These are phyloP conservation scores for Wallacemonas sp. DNA, from an alignment of 208 protist genomes.

Conservation along the genomic window DNA sequence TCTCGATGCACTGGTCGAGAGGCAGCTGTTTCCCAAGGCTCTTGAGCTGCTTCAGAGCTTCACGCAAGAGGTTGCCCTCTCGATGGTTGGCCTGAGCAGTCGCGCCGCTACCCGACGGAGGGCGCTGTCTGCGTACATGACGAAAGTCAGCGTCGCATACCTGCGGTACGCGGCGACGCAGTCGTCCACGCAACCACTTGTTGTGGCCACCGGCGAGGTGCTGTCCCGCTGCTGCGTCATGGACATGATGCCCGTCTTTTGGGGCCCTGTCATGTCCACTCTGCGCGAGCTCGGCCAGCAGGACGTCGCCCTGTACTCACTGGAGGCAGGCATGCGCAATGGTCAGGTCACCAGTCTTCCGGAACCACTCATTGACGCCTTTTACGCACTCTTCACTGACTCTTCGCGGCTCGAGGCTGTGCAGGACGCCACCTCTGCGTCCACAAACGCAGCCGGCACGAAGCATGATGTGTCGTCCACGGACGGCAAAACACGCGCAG, in stretches of 20 bases:
- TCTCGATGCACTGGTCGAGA: slow-evolving; percentile 45
- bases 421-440: slow-evolving; percentile 7
- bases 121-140: slow-evolving; percentile 46
- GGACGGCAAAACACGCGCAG: slow-evolving; percentile 23
- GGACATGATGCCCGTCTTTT: slow-evolving; percentile 61
- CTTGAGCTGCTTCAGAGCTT: slow-evolving; percentile 63
- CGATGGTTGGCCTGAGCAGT: slow-evolving; percentile 44
- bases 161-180: slow-evolving; percentile 10
- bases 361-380: slow-evolving; percentile 46
- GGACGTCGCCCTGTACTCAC: slow-evolving; percentile 26
- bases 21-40: slow-evolving; percentile 40
- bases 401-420: slow-evolving; percentile 8
- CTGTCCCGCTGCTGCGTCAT: slow-evolving; percentile 36
- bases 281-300: slow-evolving; percentile 24
- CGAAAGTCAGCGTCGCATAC: slow-evolving; percentile 40
- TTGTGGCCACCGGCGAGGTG: neutral
- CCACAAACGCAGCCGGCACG: neutral
- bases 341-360: slow-evolving; percentile 49
- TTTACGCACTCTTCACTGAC: slow-evolving; percentile 45
- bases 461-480: no score
- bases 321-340: slow-evolving; percentile 43
- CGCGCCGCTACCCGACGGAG: slow-evolving; percentile 27
- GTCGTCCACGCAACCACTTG: neutral
- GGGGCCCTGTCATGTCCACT: slow-evolving; percentile 29
- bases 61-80: slow-evolving; percentile 58